These are phyloP conservation scores for Moesziomyces sp. DNA, from an alignment of 1,284 basidiomycete genomes.

Conservation along the genomic window DNA sequence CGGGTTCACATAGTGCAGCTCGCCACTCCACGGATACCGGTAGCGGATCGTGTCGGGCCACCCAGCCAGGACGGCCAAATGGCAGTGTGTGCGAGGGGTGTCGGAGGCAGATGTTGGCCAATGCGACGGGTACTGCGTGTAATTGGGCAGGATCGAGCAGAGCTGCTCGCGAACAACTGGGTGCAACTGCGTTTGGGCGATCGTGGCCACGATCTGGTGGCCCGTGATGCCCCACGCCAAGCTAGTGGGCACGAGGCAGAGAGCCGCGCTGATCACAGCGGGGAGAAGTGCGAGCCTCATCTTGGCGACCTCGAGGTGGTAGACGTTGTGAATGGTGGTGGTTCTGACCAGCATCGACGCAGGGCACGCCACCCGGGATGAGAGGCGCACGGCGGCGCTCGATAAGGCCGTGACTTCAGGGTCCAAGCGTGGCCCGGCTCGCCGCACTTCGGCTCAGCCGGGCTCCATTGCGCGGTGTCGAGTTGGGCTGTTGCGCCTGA, in stretches of 20 bases:
- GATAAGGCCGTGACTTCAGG: too few relatives aligned
- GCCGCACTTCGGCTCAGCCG: too few relatives aligned
- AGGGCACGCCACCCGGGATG: too few relatives aligned
- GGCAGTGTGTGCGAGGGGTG: slow-evolving; percentile 52
- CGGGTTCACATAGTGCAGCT: slow-evolving; percentile 82
- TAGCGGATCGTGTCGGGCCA: slow-evolving; percentile 75
- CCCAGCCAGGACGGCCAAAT: slow-evolving; percentile 75
- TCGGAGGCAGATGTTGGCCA: slow-evolving; percentile 19
- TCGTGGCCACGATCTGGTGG: slow-evolving; percentile 90
- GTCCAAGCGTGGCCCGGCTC: too few relatives aligned
- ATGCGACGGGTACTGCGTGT: slow-evolving; percentile 43
- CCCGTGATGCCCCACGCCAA: slow-evolving; percentile 71
- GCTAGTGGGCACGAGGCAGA: slow-evolving; percentile 13
- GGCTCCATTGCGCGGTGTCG: too few relatives aligned
- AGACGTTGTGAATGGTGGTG: too few relatives aligned
- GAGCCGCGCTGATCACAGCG: slow-evolving; percentile 1
- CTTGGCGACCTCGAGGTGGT: neutral
- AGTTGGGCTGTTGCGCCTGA: too few relatives aligned
- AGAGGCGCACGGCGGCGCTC: too few relatives aligned
- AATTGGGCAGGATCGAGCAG: slow-evolving; percentile 75
- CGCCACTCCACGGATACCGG: slow-evolving; percentile 65
- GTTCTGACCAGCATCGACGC: too few relatives aligned
- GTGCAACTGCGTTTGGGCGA: slow-evolving; percentile 88
- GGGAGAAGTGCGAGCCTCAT: slow-evolving; percentile 10
- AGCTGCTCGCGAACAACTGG: slow-evolving; percentile 78